Evolutionary conservation across 2,329 filamentous ascomycete species (phyloP).

Genomic region (Venturia pyrina): DNA sequence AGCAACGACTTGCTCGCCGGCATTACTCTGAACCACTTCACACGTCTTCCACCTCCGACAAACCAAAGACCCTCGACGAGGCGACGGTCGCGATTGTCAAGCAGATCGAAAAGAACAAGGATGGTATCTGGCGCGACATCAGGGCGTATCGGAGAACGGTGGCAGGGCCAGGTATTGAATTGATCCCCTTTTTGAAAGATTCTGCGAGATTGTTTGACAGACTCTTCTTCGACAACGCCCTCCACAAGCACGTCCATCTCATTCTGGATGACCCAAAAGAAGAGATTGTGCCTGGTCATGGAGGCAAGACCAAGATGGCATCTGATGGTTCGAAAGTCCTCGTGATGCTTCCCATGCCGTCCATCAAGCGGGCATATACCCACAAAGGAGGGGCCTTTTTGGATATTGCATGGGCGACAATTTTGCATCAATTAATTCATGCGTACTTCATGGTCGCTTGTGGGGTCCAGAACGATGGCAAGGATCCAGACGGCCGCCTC

Average conservation of each 20-base stretch:
- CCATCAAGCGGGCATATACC: neutral
- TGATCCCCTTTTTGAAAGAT: neutral
- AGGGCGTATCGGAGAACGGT: neutral
- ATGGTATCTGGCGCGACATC: neutral
- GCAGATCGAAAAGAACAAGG: constrained; percentile 5
- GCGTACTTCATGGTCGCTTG: constrained; percentile 12
- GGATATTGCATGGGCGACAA: neutral
- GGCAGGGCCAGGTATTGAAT: too few species aligned
- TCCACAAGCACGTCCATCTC: neutral
- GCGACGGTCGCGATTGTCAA: constrained; percentile 7
- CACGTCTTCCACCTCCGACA: neutral
- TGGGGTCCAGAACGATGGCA: neutral
- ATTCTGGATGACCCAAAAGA: neutral
- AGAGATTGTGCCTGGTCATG: neutral
- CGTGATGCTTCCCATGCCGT: neutral
- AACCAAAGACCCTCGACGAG: constrained; percentile 8
- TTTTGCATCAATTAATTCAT: constrained; percentile 14
- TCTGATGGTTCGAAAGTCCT: neutral
- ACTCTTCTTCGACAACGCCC: neutral
- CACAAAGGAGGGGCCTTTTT: neutral
- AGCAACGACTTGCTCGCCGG: neutral
- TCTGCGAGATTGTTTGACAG: neutral
- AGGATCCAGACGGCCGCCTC: constrained; percentile 8
- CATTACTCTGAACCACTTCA: neutral
- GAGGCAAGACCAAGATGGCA: neutral